Evolutionary conservation across 2,329 filamentous ascomycete genomes (phyloP), one percentile per base, ranked within the genome.

Genomic region (Venturia asperata): DNA sequence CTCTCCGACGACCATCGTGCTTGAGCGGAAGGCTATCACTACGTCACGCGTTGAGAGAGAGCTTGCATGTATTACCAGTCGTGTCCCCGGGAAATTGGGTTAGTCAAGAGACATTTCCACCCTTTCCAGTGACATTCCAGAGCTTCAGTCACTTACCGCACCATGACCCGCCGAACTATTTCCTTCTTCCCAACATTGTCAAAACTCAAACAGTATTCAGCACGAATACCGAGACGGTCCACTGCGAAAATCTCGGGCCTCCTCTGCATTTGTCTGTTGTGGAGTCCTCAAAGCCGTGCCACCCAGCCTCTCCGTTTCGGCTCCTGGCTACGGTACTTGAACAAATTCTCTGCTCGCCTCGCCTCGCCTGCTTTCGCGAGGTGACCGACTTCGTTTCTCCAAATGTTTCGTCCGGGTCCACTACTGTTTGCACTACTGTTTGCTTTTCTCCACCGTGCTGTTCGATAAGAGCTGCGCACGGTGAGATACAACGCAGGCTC

Each of bases 301-400:
- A 21, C 49, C 30, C 24, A 7, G 30, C 21, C 19, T 34, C 49
- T 34, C 49, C 49, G 5, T 55, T 19, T 34, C 7, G 13, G 30
- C 24, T 55, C 49, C 49, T 55, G 24, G 45, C 24, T 55, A 30
- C 49, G 45, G 3, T 55, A 30, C 49, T 34, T n/a, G 27, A 56
- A 56, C 27, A 56, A 56, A n/a, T 37, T 27, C 34, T 34, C 52
- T 56, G 52, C 52, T 56, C 21, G 47, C 47, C 10, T 56, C 52
- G 19, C 17, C 45, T 9, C 17, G 17, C 43, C 43, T 47, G 5
- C 5, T 56, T 5, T 2, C 21, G 10, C 47, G 21, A 49, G 4
- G 47, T 37, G 17, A n/a, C 30, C 19, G 52, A 37, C 30, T 56
- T 56, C 52, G 30, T n/a, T 10, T 19, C 27, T n/a, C 21, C 30